Conservation (phyloP, 495 filamentous ascomycete species). For the Aspergillus conjunctus region DNA sequence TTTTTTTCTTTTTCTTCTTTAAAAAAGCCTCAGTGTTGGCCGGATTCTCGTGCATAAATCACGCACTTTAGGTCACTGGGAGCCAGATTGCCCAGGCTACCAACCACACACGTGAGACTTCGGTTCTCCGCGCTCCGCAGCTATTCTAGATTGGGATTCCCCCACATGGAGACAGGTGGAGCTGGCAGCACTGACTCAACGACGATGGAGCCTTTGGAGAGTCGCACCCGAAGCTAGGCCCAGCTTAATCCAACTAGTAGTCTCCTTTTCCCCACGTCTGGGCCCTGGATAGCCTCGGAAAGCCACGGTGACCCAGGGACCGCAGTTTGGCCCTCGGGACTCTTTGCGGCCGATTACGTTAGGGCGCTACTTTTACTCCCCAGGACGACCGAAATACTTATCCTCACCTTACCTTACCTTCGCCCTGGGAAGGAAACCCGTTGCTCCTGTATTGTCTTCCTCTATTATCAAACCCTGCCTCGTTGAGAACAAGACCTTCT, state of each 20-base stretch:
- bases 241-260: not conserved
- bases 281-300: slow-evolving; percentile 32
- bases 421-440: not conserved
- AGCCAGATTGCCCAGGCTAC: not conserved
- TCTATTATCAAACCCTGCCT: no score
- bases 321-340: slow-evolving; percentile 16
- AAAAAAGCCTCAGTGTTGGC: no score
- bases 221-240: not conserved
- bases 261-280: slow-evolving; percentile 13
- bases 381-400: not conserved
- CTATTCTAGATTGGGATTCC: slow-evolving; percentile 19
- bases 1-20: no score
- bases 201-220: not conserved
- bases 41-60: no score
- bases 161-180: slow-evolving; percentile 24
- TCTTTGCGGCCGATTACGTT: slow-evolving; percentile 16
- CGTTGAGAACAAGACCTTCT: not conserved
- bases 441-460: not conserved
- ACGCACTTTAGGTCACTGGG: not conserved
- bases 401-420: not conserved
- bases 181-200: slow-evolving; percentile 5
- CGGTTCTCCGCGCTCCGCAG: slow-evolving; percentile 23
- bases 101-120: slow-evolving; percentile 11
- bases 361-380: not conserved
- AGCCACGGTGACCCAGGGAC: slow-evolving; percentile 18